Evolutionary conservation across 306 rosid genomes (phyloP), one percentile per base, ranked within the genome.

Genomic region (Cicer pinnatifidum): DNA sequence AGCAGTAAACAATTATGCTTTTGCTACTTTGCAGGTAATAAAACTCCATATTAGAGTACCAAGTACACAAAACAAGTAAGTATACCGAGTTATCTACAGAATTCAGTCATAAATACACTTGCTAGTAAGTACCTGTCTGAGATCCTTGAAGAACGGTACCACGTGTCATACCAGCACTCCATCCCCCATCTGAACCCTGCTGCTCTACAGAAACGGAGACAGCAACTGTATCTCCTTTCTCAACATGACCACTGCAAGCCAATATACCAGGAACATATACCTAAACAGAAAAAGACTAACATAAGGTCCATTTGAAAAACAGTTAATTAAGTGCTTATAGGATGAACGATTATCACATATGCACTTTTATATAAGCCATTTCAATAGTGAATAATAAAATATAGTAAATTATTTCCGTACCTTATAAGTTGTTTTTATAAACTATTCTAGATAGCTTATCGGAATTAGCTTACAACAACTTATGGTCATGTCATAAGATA

Each of bases 231-330:
- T 94, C 96, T 41, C 95, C 97, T 75, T 83, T 84, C 83, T 94
- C 98, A 59, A 94, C 98, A 80, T 88, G 97, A 83, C 90, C 91
- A 82, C 96, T 91, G 81, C 98, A 91, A 82, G 97, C 96, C 86
- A 88, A 0, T 71, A 94, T 92, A 81, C 98, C 95, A 53, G 98
- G 97, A 75, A 94, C 91, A 78, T 89, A 94, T 19, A 87, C 92
- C 98, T 89, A 79, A 51, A 59, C 79, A 47, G 11, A 73, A 5
- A 41, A 35, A 83, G 61, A 63, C 40, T 37, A 84, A 66, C 64
- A 85, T 40, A 16, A 28, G 35, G 35, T 28, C 35, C 35, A 28
- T 28, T 28, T 0, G 35, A 28, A 28, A 28, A 28, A 28, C 35
- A 28, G 35, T 28, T 28, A 3, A 28, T 28, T 3, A 28, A 28